Evolutionary conservation across 305 asterid genomes (phyloP).

Genomic region (Rubia tinctorum): DNA sequence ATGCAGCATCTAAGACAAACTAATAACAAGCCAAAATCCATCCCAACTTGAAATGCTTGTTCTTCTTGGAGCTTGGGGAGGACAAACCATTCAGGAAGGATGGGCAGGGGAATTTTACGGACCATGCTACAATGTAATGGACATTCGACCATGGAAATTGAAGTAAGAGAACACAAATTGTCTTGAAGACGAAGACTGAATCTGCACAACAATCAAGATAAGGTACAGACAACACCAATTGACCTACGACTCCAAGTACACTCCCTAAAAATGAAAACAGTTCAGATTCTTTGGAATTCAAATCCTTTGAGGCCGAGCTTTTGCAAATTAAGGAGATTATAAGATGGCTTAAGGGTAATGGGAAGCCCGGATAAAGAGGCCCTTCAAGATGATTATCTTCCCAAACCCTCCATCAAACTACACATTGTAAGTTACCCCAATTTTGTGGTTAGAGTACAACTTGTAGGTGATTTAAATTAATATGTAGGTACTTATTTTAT

Average conservation of each 20-base stretch:
- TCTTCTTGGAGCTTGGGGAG: background rate
- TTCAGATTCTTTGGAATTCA: background rate
- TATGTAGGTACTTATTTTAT: too few species aligned
- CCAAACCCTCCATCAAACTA: constrained; percentile 31
- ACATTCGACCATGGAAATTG: background rate
- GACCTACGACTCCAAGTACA: too few species aligned
- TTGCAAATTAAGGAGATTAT: background rate
- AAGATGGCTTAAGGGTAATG: background rate
- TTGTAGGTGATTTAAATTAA: too few species aligned
- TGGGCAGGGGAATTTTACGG: background rate
- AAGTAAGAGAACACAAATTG: background rate
- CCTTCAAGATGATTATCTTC: constrained; percentile 83
- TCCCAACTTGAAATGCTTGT: constrained; percentile 8
- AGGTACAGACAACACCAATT: background rate
- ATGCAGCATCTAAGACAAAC: background rate
- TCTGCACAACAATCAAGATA: background rate
- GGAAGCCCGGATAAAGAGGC: constrained; percentile 42
- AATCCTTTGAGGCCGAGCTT: background rate
- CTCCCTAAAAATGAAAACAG: too few species aligned
- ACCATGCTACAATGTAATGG: too few species aligned
- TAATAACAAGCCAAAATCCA: too few species aligned
- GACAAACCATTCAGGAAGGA: background rate
- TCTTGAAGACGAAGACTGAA: background rate
- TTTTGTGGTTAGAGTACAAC: too few species aligned
- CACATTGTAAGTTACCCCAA: background rate